Conservation (phyloP, 1,284 basidiomycete genomes). For the Irpex lacteus region DNA sequence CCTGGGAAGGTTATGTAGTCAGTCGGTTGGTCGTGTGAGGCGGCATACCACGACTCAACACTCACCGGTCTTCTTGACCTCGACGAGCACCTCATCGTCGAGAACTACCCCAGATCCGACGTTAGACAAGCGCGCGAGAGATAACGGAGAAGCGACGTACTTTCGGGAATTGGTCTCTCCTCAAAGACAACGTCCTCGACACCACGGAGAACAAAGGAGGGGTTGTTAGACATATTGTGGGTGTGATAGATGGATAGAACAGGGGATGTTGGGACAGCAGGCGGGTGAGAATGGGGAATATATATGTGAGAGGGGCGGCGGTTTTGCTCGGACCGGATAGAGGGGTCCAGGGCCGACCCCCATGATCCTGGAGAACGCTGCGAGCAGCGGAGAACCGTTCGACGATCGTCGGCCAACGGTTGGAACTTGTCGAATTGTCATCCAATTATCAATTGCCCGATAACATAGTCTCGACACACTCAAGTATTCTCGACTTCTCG, state of each 20-base stretch:
- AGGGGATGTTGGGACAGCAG: slow-evolving; percentile 7
- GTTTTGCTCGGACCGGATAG: slow-evolving; percentile 10
- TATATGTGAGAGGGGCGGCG: slow-evolving; percentile 8
- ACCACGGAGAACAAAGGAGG: slow-evolving; percentile 75
- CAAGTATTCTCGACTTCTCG: too few relatives aligned
- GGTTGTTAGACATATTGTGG: slow-evolving; percentile 66
- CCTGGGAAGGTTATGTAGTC: slow-evolving; percentile 41
- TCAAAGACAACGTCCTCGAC: slow-evolving; percentile 77
- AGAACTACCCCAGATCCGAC: slow-evolving; percentile 43
- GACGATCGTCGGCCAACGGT: slow-evolving; percentile 9
- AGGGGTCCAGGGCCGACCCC: not conserved
- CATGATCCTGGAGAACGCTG: not conserved
- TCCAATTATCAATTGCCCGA: too few relatives aligned
- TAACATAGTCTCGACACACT: too few relatives aligned
- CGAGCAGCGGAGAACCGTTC: slow-evolving; percentile 3
- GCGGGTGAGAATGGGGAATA: not conserved
- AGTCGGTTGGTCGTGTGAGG: not conserved
- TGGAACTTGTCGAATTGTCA: slow-evolving; percentile 5
- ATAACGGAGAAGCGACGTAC: slow-evolving; percentile 35
- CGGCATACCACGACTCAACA: slow-evolving; percentile 10
- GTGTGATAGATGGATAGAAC: not conserved
- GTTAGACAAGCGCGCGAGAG: slow-evolving; percentile 8
- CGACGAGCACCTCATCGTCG: slow-evolving; percentile 81
- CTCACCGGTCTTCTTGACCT: slow-evolving; percentile 89
- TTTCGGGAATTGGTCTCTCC: slow-evolving; percentile 74